Evolutionary conservation across 2,329 filamentous ascomycete species (phyloP), one percentile per base, ranked within the genome.

Genomic region (Aspergillus pseudotamarii): DNA sequence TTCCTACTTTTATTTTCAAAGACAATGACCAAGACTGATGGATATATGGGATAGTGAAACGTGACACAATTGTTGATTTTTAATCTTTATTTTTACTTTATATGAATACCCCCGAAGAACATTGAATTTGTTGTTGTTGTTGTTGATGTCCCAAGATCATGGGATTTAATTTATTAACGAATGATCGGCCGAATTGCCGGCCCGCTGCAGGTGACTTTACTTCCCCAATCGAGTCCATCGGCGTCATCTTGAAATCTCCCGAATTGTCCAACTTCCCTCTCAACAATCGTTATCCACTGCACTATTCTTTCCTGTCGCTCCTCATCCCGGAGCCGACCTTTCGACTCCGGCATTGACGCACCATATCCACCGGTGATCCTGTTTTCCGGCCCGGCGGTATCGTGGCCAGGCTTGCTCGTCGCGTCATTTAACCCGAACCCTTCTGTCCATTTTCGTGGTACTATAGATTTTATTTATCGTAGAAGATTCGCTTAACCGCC

Each of bases 111-210:
- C 2, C 32, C 32, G 32, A 26, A 34, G 32, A 12, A 34, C 2
- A 34, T 34, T 11, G 32, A 4, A 34, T 26, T 26, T 4, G 3
- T 26, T 26, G 26, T 26, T 26, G 26, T 26, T 26, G 23, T 26
- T 26, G 30, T 36, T 41, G 45, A 26, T 23, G 45, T 48, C 45
- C 26, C 4, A 26, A 46, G 43, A n/a, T n/a, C 5, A 12, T 36
- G 34, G 34, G 11, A 36, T 36, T 36, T 36, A 6, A 19, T 41
- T 41, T 19, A 68, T 58, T 63, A 59, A 23, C 43, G 16, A 41
- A 53, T 41, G 34, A 38, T 55, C 58, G 58, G 58, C 48, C 50
- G 38, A 60, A 60, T 41, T 55, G 58, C 48, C 58, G 58, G 58
- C 46, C 58, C 58, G 58, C 53, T 34, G 26, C 34, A 26, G 32